These are phyloP conservation scores for Colletotrichum sp. DNA, from an alignment of 2,329 filamentous ascomycete genomes.

Conservation along the genomic window DNA sequence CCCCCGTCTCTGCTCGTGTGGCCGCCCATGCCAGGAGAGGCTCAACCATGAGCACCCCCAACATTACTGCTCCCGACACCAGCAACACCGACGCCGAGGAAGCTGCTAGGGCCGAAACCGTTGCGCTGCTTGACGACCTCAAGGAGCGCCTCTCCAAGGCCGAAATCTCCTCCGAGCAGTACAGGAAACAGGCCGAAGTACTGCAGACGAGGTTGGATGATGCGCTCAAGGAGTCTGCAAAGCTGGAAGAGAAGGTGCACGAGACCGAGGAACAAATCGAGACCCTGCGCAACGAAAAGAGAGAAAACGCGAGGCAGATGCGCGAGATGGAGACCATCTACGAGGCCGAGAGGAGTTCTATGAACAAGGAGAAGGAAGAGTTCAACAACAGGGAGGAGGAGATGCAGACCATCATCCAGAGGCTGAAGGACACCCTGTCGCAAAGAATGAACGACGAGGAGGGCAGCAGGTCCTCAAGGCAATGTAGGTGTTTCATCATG, in stretches of 20 bases:
- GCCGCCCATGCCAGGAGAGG: slow-evolving; percentile 68
- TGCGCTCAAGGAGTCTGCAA: slow-evolving; percentile 79
- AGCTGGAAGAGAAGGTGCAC: slow-evolving; percentile 86
- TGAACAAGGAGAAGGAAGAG: slow-evolving; percentile 92
- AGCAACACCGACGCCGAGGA: slow-evolving; percentile 63
- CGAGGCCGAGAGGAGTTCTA: slow-evolving; percentile 85
- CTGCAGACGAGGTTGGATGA: slow-evolving; percentile 89
- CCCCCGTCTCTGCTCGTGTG: slow-evolving; percentile 76
- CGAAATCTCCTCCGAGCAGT: slow-evolving; percentile 78
- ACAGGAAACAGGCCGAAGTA: slow-evolving; percentile 83
- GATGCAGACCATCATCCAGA: slow-evolving; percentile 87
- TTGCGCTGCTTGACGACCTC: slow-evolving; percentile 81
- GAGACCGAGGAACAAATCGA: slow-evolving; percentile 87
- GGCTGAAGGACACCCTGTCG: slow-evolving; percentile 87
- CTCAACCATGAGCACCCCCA: slow-evolving; percentile 46
- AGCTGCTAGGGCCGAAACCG: slow-evolving; percentile 79
- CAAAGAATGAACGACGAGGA: slow-evolving; percentile 70
- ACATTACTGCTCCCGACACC: background rate
- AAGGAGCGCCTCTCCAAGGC: slow-evolving; percentile 83
- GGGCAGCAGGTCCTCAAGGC: slow-evolving; percentile 61
- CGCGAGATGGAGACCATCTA: slow-evolving; percentile 93
- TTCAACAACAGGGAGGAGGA: slow-evolving; percentile 85
- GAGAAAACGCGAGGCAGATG: slow-evolving; percentile 81
- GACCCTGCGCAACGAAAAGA: slow-evolving; percentile 81
- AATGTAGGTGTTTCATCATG: slow-evolving; percentile 49